Percentiles rank a stretch among this genome's conserved stretches.
Conservation (phyloP, 805 yeast species). For the Saturnispora gosingensis region DNA sequence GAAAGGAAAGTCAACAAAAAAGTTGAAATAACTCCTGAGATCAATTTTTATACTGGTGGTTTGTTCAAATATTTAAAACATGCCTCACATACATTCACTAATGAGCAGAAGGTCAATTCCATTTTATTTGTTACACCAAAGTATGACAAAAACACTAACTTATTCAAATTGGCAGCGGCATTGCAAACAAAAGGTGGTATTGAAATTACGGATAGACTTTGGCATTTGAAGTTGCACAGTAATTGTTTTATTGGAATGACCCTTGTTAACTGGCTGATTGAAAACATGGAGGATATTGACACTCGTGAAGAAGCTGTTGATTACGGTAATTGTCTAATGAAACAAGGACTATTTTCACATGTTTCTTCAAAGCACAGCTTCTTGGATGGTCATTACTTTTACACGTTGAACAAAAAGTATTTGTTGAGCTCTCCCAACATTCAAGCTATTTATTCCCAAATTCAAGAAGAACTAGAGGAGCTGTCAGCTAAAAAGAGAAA, state of each 20-base stretch:
- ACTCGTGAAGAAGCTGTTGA: slow-evolving; percentile 75
- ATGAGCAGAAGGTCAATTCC: slow-evolving; percentile 10
- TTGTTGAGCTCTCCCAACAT: slow-evolving; percentile 1
- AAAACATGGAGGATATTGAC: slow-evolving; percentile 68
- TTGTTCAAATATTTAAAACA: slow-evolving; percentile 51
- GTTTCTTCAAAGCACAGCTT: slow-evolving; percentile 78
- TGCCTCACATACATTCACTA: slow-evolving; percentile 14
- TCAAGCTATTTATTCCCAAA: slow-evolving; percentile 1
- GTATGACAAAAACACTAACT: slow-evolving; percentile 41
- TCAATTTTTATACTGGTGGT: slow-evolving; percentile 81
- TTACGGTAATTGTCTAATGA: slow-evolving; percentile 74
- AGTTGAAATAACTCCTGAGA: slow-evolving; percentile 58
- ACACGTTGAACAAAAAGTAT: slow-evolving; percentile 55
- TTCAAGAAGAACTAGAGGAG: slow-evolving; percentile 2
- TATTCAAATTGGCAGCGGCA: slow-evolving; percentile 49
- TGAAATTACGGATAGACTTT: slow-evolving; percentile 63
- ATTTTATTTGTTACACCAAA: slow-evolving; percentile 19
- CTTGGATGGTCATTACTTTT: slow-evolving; percentile 89
- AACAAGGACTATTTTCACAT: slow-evolving; percentile 62
- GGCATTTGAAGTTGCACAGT: slow-evolving; percentile 80
- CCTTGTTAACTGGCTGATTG: slow-evolving; percentile 75
- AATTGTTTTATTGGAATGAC: slow-evolving; percentile 82
- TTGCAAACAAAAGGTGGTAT: slow-evolving; percentile 61
- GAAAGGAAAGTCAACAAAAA: slow-evolving; percentile 30
- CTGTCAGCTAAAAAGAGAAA: neutral